Base-by-base conservation (phyloP, 805 yeast genomes). In the Torulaspora indica region DNA sequence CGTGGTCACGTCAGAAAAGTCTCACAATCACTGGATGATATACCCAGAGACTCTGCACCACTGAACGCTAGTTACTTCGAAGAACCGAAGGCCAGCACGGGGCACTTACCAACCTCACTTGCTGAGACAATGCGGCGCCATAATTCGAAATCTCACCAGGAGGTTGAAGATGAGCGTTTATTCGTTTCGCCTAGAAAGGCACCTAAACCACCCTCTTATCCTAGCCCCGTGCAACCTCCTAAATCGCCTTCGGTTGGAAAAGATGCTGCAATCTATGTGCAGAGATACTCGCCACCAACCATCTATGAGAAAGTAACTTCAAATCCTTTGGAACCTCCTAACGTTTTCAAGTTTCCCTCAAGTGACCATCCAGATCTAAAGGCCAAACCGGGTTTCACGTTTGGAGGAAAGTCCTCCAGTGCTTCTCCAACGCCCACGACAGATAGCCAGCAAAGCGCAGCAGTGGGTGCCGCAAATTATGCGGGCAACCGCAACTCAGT, bases 141-240 rank as follows among this genome's bases (percentile, higher is more conserved):
- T 23, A 25, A 30, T 13, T 42, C 42, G 18, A 39, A 15, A 32
- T 28, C 33, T 5, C 45, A 46, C n/a, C 40, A 42, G 9, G 39
- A 47, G 2, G 30, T 50, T 20, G 45, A 29, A 9, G 51, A 53
- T 25, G 54, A 46, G 37, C 53, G 61, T 7, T 60, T 71, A 28
- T 82, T 81, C 57, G 63, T 72, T 14, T 81, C 88, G 0, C 87
- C 88, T n/a, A 72, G 88, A 63, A 79, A 71, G 54, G 85, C 88
- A 0, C 90, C 90, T 1, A 74, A 74, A 41, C 88, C 88, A 0
- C 89, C 89, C 2, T 55, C 71, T 1, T 65, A 64, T 24, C 72
- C 74, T 35, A 68, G 73, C 27, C 75, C 75, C 4, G 67, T 68
- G 2, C 68, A 66, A 39, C 58, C 67, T n/a, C 62, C 63, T 6